Base-by-base conservation (phyloP, 148 eudicot species). In the Nyssa sinensis region DNA sequence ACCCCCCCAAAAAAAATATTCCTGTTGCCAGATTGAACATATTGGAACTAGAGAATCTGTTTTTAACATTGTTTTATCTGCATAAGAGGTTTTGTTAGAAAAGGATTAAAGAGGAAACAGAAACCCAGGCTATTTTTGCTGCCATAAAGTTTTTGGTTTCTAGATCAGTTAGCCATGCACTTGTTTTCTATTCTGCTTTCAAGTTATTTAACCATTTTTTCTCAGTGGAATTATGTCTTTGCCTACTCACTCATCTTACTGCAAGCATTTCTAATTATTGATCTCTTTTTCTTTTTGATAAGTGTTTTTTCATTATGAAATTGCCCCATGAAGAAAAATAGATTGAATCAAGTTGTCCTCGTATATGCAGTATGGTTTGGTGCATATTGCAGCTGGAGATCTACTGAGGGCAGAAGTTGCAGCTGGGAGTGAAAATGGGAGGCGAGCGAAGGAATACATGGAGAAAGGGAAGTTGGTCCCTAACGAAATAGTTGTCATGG, bases 321-420 rank as follows among this genome's bases (percentile, higher is more conserved):
- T 78, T 82, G 64, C 72, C 67, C 74, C 69, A 31, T 78, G 80
- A 83, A 67, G 79, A 81, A 55, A 66, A 66, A 71, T 78, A 68
- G 81, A 81, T 67, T 88, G 84, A 91, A 79, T 85, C 73, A 80
- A 79, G 74, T 78, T 60, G 32, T 84, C 78, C 81, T 85, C 77
- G 24, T 81, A 77, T 81, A 74, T 96, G 98, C 93, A 96, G 98
- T 96, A 89, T 89, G 87, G 86, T 75, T 83, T 96, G 84, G 99
- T 96, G 80, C 99, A 96, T 83, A 84, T 96, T 83, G 91, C 98
- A 59, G 98, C 98, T 79, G 99, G 99, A 39, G 99, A 93, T 86
- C 86, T 96, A 62, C 81, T 93, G 63, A 85, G 98, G 82, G 93
- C 88, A 32, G 97, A 93, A 81, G 86, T 93, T 78, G 82, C 98